Percentiles rank a stretch among this genome's conserved stretches.
Evolutionary conservation across 2,329 filamentous ascomycete species (phyloP).

Genomic region (Xylaria sp.): DNA sequence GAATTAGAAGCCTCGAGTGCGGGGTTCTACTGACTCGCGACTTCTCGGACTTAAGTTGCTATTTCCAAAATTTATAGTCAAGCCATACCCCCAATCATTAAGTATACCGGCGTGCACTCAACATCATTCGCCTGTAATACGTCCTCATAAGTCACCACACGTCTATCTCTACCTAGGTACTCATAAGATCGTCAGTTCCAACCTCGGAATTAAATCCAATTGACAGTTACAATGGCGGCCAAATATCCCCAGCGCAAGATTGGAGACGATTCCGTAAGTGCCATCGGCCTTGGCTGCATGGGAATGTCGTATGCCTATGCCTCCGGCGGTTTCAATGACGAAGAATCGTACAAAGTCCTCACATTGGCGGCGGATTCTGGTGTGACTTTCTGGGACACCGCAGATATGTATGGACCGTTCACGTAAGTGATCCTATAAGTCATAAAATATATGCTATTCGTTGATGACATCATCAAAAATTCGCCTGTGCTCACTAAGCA

Average conservation of each 20-base stretch:
- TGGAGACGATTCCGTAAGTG: conserved; percentile 54
- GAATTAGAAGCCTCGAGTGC: background rate
- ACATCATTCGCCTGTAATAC: background rate
- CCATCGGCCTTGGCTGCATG: conserved; percentile 61
- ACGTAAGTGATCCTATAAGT: conserved; percentile 44
- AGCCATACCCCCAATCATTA: background rate
- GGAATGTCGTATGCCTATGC: conserved; percentile 51
- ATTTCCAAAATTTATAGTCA: conserved; percentile 5
- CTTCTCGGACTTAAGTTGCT: conserved; percentile 29
- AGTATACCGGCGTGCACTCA: background rate
- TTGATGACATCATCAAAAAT: background rate
- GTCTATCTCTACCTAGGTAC: background rate
- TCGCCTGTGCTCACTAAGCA: background rate
- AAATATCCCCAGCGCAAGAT: conserved; percentile 54
- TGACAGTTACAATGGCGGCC: conserved; percentile 37
- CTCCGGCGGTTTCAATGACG: conserved; percentile 45
- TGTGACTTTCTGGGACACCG: conserved; percentile 47
- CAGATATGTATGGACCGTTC: conserved; percentile 50
- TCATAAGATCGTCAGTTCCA: background rate
- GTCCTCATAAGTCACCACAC: background rate
- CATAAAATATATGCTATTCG: background rate
- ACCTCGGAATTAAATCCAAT: background rate
- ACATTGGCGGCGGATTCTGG: conserved; percentile 43
- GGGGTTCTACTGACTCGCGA: conserved; percentile 16
- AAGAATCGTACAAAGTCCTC: conserved; percentile 43